A percentile compares a stretch with the other conserved stretches of the same genome.
phyloP scores from a whole-genome alignment of 345 rosid genomes.

The Citropsis articulata region DNA sequence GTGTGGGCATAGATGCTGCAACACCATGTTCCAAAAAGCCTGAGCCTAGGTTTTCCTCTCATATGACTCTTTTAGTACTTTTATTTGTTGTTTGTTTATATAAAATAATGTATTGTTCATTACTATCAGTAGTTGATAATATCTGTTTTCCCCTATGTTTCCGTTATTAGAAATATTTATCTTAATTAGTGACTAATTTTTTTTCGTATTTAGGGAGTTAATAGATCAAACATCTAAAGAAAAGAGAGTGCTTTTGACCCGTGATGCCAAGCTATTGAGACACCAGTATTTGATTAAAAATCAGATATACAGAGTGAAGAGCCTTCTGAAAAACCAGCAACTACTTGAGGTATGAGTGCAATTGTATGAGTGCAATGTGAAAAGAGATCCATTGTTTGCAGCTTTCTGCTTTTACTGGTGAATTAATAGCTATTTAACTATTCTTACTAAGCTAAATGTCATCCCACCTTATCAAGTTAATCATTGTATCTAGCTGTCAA shows the following conservation, averaged over 20 bases:
- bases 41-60: constrained; percentile 55
- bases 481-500: not conserved
- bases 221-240: constrained; percentile 76
- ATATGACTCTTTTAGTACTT: not conserved
- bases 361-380: not conserved
- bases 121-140: not conserved
- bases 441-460: not conserved
- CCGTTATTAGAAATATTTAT: not conserved
- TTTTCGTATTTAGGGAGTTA: constrained; percentile 51
- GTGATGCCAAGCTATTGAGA: constrained; percentile 85
- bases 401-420: not conserved
- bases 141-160: not conserved
- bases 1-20: constrained; percentile 94
- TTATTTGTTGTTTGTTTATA: not conserved
- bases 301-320: constrained; percentile 77
- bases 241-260: constrained; percentile 76
- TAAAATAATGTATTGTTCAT: not conserved
- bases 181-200: not conserved
- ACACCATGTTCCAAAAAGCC: constrained; percentile 67
- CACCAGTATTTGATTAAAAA: constrained; percentile 69
- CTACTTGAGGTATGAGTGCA: constrained; percentile 67
- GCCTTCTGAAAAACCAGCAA: constrained; percentile 87
- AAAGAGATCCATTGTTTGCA: not conserved
- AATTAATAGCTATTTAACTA: not conserved
- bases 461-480: not conserved